Conservation (phyloP, 148 eudicot genomes). For the Rhododendron ferrugineum region DNA sequence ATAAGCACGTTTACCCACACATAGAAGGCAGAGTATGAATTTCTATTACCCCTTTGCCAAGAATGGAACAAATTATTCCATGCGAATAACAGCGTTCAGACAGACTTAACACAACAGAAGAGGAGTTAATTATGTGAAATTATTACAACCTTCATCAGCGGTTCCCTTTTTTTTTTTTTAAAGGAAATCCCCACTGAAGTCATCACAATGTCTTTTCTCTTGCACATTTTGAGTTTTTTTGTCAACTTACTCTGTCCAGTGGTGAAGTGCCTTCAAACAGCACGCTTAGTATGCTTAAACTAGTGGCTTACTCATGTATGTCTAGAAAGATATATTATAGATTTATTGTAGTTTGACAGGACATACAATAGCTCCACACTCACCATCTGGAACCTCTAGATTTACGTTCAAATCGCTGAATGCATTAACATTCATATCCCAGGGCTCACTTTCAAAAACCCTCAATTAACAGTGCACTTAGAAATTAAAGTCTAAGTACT, state of each 20-base stretch:
- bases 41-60: neutral
- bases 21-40: neutral
- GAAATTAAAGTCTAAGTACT: neutral
- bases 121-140: neutral
- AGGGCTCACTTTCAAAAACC: neutral
- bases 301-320: neutral
- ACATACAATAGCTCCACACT: neutral
- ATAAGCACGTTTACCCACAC: neutral
- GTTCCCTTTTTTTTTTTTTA: neutral
- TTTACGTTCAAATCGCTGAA: neutral
- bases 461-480: neutral
- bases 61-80: neutral
- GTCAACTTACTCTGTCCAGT: neutral
- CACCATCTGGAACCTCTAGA: neutral
- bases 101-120: neutral
- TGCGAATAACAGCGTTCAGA: neutral
- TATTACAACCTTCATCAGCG: neutral
- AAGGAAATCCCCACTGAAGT: neutral
- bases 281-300: neutral
- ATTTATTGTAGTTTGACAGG: neutral
- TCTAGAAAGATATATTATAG: neutral
- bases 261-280: conserved; percentile 4
- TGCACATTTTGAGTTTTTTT: neutral
- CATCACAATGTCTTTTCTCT: neutral
- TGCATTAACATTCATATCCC: neutral